phyloP scores from a whole-genome alignment of 805 yeast genomes.

The Tetrapisispora nanseiensis region DNA sequence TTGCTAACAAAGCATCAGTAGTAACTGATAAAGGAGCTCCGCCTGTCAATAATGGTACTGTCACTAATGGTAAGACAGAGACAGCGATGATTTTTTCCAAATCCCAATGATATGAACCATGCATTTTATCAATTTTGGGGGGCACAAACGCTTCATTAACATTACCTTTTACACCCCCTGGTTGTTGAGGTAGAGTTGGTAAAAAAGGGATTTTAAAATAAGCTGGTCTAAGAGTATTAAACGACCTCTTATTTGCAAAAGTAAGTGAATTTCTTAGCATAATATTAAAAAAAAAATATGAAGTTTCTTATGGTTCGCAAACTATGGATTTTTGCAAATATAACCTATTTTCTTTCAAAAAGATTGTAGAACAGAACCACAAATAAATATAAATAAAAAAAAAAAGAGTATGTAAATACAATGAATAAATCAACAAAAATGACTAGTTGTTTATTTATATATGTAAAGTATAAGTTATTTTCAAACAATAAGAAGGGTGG shows the following conservation, averaged over 20 bases:
- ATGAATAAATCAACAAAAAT: too few relatives aligned
- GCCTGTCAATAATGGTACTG: conserved; percentile 58
- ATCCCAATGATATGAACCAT: conserved; percentile 93
- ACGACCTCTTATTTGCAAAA: conserved; percentile 1
- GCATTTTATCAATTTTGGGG: conserved; percentile 53
- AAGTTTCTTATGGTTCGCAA: too few relatives aligned
- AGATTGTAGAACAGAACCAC: too few relatives aligned
- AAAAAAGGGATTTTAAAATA: conserved; percentile 33
- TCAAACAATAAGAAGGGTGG: too few relatives aligned
- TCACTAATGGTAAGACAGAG: conserved; percentile 65
- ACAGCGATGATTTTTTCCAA: conserved; percentile 66
- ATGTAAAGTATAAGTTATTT: too few relatives aligned
- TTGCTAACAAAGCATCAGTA: conserved; percentile 60
- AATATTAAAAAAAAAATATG: too few relatives aligned
- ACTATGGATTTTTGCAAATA: too few relatives aligned
- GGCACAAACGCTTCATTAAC: conserved; percentile 78
- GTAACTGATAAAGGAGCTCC: conserved; percentile 57
- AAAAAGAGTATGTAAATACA: too few relatives aligned
- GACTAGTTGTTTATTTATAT: too few relatives aligned
- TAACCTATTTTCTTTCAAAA: too few relatives aligned
- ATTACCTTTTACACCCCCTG: conserved; percentile 86
- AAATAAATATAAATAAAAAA: too few relatives aligned
- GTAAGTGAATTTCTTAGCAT: conserved; percentile 1
- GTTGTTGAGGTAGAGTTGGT: conserved; percentile 66
- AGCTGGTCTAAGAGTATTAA: neutral